Base-by-base conservation (phyloP, 2,329 filamentous ascomycete species). In the Cryphonectria carpinicola region DNA sequence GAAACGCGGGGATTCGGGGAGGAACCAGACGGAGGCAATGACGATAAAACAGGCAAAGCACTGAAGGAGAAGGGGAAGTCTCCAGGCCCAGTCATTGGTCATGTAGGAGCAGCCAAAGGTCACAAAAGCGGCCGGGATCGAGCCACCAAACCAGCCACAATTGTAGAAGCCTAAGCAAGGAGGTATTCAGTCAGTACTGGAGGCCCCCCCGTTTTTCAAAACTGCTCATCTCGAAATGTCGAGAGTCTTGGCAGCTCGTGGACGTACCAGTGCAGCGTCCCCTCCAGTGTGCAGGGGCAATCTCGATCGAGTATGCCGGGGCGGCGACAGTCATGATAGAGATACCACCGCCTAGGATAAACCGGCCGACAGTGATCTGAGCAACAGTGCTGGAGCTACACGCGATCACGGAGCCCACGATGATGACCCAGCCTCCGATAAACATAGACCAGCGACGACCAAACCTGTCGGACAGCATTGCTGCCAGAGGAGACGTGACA, bases 61-160 rank as follows among this genome's bases (percentile, higher is more conserved):
- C 76, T 86, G 84, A 67, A 86, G 77, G 14, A 84, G 82, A 7
- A 87, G 75, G 22, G 84, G 84, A 72, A 86, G 81, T n/a, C 84
- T 81, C 84, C 84, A 86, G 7, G 83, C 80, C 75, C 80, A 85
- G 77, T 85, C 76, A 76, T 72, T 84, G 52, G 79, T 67, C 69
- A 87, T 84, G 54, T 76, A 79, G 73, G 82, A 82, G 75, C 78
- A 81, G 39, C 84, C 85, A 70, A 81, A 87, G n/a, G 84, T 84
- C 49, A 87, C 78, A 49, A 82, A 80, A 17, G 85, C 83, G 1
- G 85, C 85, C 4, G 84, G 84, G 56, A 87, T 86, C 58, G 82
- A 80, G 65, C 85, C 85, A 56, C 84, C 84, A 67, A 85, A 86
- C 83, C 83, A 86, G 68, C 84, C 84, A 69, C 84, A 86, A 78